Base-by-base conservation (phyloP, 441 rosid species). In the Populus hybrid region DNA sequence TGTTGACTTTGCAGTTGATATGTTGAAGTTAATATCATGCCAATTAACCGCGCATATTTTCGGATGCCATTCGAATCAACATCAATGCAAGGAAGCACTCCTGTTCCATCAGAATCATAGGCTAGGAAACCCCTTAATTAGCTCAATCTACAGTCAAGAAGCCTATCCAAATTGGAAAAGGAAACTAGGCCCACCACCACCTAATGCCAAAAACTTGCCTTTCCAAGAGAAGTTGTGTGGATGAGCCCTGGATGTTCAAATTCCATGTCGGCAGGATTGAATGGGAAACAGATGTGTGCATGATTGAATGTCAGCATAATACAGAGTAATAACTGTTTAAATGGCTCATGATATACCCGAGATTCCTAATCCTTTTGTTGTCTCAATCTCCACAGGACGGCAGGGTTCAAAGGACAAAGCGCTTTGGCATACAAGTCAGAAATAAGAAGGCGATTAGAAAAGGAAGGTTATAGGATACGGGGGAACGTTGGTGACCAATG, bases 401-500 rank as follows among this genome's bases (percentile, higher is more conserved):
- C 68, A 10, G 81, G 74, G 14, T 74, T 86, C 82, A 89, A 74
- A 78, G 94, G 91, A 38, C 82, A 83, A 80, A 82, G 89, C 35
- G 97, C 95, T 10, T 79, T 77, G 78, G 80, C 77, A 5, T 92
- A 71, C 88, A 95, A 95, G 85, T 84, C 97, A 4, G 81, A 77
- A 70, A 74, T 91, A 0, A 87, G 99, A 80, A 88, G 81, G 89
- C 86, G 86, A 29, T 20, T 95, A 75, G 82, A 81, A 76, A 93
- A 79, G 72, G 80, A 91, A 88, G 97, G 97, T 12, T 94, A 88
- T 81, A 89, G 88, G 69, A 86, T 95, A 23, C 90, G 97, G 99
- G 98, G 99, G 9, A 94, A 95, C 72, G 91, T 91, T 9, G 99
- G 99, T 0, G 99, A 92, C 73, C 99, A 95, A 18, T 95, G 99